Percentiles rank a stretch among this genome's conserved stretches.
These are phyloP conservation scores for Apiosordaria backusii DNA, from an alignment of 495 filamentous ascomycete species.

Conservation along the genomic window DNA sequence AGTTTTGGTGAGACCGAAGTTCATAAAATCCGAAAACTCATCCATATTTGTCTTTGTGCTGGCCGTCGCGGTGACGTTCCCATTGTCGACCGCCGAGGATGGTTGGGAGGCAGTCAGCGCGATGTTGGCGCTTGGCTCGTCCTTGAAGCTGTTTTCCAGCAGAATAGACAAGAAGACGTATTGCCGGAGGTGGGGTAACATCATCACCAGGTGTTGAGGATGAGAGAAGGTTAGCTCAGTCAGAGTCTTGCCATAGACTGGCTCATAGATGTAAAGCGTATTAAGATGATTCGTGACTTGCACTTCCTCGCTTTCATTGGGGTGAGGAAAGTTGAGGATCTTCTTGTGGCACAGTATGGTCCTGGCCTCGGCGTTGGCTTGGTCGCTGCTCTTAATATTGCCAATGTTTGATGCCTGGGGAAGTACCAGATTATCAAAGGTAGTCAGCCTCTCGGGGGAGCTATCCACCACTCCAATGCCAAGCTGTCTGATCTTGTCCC, in stretches of 20 bases:
- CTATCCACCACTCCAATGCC: constrained; percentile 48
- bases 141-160: constrained; percentile 57
- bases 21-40: background rate
- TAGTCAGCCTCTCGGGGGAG: constrained; percentile 51
- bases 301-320: constrained; percentile 36
- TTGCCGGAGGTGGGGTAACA: constrained; percentile 73
- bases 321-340: constrained; percentile 27
- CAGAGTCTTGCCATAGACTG: constrained; percentile 64
- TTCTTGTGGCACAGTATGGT: constrained; percentile 37
- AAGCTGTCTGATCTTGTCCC: constrained; percentile 62
- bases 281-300: constrained; percentile 57
- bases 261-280: constrained; percentile 66
- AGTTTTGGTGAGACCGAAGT: background rate
- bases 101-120: background rate
- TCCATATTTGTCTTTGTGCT: constrained; percentile 9
- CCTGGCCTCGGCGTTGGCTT: constrained; percentile 38
- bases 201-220: constrained; percentile 73
- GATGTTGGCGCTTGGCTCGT: constrained; percentile 5
- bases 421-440: constrained; percentile 67
- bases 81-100: constrained; percentile 16
- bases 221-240: constrained; percentile 78
- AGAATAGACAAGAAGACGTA: constrained; percentile 66
- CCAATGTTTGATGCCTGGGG: constrained; percentile 37
- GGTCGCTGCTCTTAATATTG: constrained; percentile 16
- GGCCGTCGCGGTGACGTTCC: constrained; percentile 9